Evolutionary conservation across 768 basidiomycete genomes (phyloP).

Genomic region (Cubamyces lactineus): DNA sequence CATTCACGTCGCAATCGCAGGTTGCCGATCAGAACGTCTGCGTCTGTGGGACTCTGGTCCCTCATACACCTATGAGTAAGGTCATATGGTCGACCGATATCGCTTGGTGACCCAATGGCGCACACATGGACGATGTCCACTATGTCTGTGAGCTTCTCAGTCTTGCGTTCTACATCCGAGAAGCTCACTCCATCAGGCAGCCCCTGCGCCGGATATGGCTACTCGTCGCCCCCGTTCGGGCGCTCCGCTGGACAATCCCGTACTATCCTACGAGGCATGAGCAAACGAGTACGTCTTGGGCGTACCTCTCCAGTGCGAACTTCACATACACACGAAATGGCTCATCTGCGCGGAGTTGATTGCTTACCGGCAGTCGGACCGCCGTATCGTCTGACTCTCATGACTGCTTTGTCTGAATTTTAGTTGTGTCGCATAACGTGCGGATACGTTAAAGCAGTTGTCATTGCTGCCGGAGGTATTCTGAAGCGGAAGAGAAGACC

Average conservation of each 20-base stretch:
- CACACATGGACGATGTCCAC: no score
- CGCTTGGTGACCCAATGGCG: no score
- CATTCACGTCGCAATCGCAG: no score
- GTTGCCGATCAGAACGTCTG: no score
- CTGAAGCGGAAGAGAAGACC: no score
- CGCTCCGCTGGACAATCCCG: background rate
- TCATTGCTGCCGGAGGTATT: no score
- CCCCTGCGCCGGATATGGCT: background rate
- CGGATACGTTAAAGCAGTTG: no score
- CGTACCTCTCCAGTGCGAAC: background rate
- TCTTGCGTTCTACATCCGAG: background rate
- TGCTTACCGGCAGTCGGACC: background rate
- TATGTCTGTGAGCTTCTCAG: no score
- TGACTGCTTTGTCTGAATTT: background rate
- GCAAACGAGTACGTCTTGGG: background rate
- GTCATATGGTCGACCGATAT: no score
- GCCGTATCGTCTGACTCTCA: background rate
- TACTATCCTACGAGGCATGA: background rate
- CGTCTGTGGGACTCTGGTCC: no score
- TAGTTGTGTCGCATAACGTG: no score
- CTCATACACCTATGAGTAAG: no score
- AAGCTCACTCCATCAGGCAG: background rate
- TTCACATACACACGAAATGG: background rate
- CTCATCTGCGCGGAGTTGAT: background rate
- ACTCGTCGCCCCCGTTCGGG: background rate